A percentile compares a stretch with the other conserved stretches of the same genome.
phyloP scores from a whole-genome alignment of 352 stramenopile genomes.

The Pythium insidiosum region DNA sequence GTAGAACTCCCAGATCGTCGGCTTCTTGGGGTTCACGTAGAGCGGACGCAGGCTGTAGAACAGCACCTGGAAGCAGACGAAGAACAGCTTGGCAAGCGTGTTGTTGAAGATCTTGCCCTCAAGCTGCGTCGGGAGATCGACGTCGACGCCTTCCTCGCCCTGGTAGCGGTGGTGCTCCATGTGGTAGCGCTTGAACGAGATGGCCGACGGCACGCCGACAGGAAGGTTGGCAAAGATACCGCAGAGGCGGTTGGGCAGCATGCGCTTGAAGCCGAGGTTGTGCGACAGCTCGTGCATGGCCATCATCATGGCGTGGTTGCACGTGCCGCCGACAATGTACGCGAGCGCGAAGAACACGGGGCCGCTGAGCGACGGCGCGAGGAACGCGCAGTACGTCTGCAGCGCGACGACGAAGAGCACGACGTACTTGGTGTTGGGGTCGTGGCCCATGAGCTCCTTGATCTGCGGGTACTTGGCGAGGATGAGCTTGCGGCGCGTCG shows the following conservation, averaged over 20 bases:
- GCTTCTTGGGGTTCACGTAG: constrained; percentile 88
- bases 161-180: constrained; percentile 96
- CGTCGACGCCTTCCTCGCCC: constrained; percentile 90
- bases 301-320: constrained; percentile 94
- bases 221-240: constrained; percentile 92
- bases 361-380: constrained; percentile 61
- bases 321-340: constrained; percentile 88
- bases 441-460: constrained; percentile 85
- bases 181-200: constrained; percentile 97
- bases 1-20: constrained; percentile 77
- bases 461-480: constrained; percentile 86
- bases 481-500: constrained; percentile 76
- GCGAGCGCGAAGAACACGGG: constrained; percentile 39
- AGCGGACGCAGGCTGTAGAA: constrained; percentile 93
- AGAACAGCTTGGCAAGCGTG: constrained; percentile 88
- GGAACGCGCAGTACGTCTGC: constrained; percentile 77
- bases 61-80: constrained; percentile 87
- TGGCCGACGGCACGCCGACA: constrained; percentile 86
- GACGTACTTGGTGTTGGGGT: constrained; percentile 85
- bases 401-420: constrained; percentile 58
- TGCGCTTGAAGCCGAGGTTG: constrained; percentile 93
- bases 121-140: constrained; percentile 89
- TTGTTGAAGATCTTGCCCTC: constrained; percentile 89
- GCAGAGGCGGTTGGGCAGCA: constrained; percentile 86
- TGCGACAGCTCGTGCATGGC: constrained; percentile 95